Conservation (phyloP, 192 early-diverging fungal genomes). For the Diversispora epigaea region DNA sequence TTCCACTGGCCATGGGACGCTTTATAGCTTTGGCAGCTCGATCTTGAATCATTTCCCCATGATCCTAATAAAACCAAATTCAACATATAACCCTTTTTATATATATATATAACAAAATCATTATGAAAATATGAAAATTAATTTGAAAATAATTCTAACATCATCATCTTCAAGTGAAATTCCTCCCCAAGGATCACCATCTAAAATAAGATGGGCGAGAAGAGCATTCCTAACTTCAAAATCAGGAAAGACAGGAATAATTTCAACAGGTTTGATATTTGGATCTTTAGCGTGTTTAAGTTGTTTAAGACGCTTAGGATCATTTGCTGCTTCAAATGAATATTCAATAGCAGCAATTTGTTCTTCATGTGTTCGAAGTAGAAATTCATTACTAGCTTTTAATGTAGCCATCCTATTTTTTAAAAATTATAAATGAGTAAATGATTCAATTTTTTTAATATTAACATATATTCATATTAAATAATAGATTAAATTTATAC, state of each 20-base stretch:
- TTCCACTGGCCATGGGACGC: background rate
- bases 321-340: slow-evolving; percentile 18
- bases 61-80: background rate
- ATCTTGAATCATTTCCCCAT: background rate
- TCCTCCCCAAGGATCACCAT: slow-evolving; percentile 24
- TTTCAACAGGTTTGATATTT: background rate
- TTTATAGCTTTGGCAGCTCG: slow-evolving; percentile 3
- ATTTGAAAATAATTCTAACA: background rate
- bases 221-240: background rate
- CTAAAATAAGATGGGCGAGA: background rate
- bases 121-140: background rate
- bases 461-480: background rate
- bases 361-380: slow-evolving; percentile 3
- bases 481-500: background rate
- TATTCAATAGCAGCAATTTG: background rate
- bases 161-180: slow-evolving; percentile 3
- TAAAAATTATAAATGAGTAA: background rate
- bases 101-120: background rate
- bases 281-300: slow-evolving; percentile 23
- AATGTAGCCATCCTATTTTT: background rate
- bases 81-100: background rate
- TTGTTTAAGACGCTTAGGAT: background rate
- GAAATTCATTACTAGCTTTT: background rate
- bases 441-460: background rate
- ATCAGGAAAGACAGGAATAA: slow-evolving; percentile 6